Conservation (phyloP, 495 filamentous ascomycete species). For the Penicillium paradoxum region DNA sequence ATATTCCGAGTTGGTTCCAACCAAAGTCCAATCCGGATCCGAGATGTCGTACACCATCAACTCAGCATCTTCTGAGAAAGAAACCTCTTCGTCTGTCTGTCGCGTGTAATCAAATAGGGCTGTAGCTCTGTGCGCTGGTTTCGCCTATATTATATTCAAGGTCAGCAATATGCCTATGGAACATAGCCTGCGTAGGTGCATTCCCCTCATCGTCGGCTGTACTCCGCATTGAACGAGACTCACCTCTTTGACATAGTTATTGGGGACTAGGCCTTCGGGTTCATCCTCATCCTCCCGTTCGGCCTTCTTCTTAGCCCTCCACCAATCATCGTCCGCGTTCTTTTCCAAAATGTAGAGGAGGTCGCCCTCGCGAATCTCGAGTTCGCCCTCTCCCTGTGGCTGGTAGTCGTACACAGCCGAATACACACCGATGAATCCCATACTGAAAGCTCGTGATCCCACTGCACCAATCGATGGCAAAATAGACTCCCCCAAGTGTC, state of each 20-base stretch:
- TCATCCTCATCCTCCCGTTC: conserved; percentile 89
- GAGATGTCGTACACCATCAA: conserved; percentile 83
- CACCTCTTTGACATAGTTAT: conserved; percentile 96
- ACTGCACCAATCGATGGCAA: not conserved
- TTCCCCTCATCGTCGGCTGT: not conserved
- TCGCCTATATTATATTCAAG: conserved; percentile 47
- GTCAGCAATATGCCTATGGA: conserved; percentile 15
- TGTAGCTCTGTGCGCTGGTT: conserved; percentile 68
- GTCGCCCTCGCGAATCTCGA: conserved; percentile 84
- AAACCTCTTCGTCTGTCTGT: conserved; percentile 97
- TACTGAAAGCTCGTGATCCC: conserved; percentile 22
- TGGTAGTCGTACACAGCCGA: conserved; percentile 90
- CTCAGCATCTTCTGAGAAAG: conserved; percentile 83
- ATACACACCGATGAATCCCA: conserved; percentile 87
- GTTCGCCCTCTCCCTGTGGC: conserved; percentile 83
- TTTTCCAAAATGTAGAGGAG: conserved; percentile 90
- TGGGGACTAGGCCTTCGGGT: conserved; percentile 86
- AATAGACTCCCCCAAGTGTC: conserved; percentile 21
- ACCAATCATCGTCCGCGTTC: conserved; percentile 88
- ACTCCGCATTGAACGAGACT: conserved; percentile 24
- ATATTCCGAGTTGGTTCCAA: conserved; percentile 77
- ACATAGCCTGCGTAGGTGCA: not conserved
- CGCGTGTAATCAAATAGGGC: conserved; percentile 93
- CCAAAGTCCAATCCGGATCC: conserved; percentile 95
- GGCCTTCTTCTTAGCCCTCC: conserved; percentile 97